These are phyloP conservation scores for Aspergillus floridensis DNA, from an alignment of 2,329 filamentous ascomycete species.

Conservation along the genomic window DNA sequence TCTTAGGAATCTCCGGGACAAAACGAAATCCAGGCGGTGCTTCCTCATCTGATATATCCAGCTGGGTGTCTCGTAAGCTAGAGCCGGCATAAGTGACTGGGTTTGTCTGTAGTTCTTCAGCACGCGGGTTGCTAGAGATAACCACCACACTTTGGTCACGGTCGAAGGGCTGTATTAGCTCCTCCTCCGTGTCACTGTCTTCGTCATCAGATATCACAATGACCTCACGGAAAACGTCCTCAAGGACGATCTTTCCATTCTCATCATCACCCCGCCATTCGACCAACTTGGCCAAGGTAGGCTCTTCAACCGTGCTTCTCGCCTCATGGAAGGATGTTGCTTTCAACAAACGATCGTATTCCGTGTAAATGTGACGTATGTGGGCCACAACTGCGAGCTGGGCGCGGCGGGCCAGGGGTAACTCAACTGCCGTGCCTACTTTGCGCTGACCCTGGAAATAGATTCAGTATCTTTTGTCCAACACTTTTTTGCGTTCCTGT, in stretches of 20 bases:
- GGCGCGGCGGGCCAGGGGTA: constrained; percentile 56
- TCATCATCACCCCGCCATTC: constrained; percentile 63
- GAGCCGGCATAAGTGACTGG: constrained; percentile 27
- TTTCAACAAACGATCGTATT: constrained; percentile 60
- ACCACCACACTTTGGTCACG: constrained; percentile 44
- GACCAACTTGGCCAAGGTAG: constrained; percentile 56
- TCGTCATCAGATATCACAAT: constrained; percentile 64
- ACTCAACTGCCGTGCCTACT: constrained; percentile 56
- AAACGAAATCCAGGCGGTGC: constrained; percentile 37
- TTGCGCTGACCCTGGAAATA: constrained; percentile 50
- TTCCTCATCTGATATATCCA: constrained; percentile 37
- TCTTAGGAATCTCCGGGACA: constrained; percentile 31
- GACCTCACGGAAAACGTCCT: constrained; percentile 63
- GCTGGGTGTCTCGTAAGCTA: constrained; percentile 18
- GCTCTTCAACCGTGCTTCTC: constrained; percentile 54
- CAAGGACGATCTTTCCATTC: constrained; percentile 52
- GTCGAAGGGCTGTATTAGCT: constrained; percentile 22
- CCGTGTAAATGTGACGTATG: constrained; percentile 61
- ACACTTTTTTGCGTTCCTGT: not conserved
- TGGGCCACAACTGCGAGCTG: constrained; percentile 62
- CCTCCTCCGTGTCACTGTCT: constrained; percentile 46
- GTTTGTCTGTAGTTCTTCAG: constrained; percentile 34
- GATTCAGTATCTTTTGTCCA: constrained; percentile 21
- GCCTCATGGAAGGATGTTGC: constrained; percentile 54
- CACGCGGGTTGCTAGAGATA: constrained; percentile 38